These are phyloP conservation scores for Hanseniaspora uvarum DNA, from an alignment of 1,139 yeast genomes.

Conservation along the genomic window DNA sequence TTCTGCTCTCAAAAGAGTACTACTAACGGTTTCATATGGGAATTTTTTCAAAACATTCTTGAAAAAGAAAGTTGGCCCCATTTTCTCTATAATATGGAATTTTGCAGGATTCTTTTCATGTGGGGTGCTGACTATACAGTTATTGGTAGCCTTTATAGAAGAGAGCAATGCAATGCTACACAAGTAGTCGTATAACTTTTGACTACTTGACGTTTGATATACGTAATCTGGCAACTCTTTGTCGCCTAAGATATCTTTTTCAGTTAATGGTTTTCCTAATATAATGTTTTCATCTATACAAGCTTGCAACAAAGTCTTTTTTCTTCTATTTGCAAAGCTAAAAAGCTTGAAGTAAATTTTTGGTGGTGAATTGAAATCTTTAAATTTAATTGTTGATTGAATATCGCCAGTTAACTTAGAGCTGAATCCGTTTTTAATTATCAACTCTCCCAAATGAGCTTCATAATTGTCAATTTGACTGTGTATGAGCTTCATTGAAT, in stretches of 20 bases:
- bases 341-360: not conserved
- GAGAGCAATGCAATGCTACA: not conserved
- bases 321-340: not conserved
- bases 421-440: not conserved
- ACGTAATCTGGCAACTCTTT: not conserved
- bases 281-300: not conserved
- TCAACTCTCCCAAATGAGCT: not conserved
- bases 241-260: not conserved
- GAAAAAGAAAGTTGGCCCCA: not conserved
- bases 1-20: not conserved
- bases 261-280: not conserved
- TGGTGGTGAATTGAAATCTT: not conserved
- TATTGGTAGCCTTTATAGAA: not conserved
- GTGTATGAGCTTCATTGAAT: not conserved
- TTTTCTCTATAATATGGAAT: not conserved
- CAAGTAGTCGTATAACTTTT: not conserved
- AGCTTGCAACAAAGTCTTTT: not conserved
- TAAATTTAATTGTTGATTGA: not conserved
- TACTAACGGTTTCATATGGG: not conserved
- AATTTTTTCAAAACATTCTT: conserved; percentile 10
- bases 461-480: not conserved
- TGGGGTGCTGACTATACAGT: not conserved
- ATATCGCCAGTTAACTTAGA: not conserved
- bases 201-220: not conserved
- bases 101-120: not conserved